Base-by-base conservation (phyloP, 2,329 filamentous ascomycete genomes). In the Cyclaneusma minus region DNA sequence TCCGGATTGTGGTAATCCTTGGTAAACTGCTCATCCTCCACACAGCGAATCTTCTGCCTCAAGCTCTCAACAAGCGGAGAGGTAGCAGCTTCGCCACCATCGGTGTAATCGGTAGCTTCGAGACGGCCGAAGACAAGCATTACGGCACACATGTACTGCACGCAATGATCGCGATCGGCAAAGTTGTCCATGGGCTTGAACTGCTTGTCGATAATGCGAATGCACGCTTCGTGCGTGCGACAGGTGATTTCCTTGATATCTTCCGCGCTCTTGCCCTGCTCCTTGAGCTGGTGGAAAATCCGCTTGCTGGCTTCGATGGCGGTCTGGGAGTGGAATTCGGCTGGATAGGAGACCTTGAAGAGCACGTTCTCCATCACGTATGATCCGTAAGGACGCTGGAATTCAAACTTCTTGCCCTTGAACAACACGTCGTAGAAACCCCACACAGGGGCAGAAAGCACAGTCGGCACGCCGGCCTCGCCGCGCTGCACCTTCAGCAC, bases 121-220 rank as follows among this genome's bases (percentile, higher is more conserved):
- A 98, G 78, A 39, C 89, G 84, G 54, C 89, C 83, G 56, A 87
- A 95, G 40, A 79, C 77, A 41, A 98, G 77, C 84, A 95, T 95
- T 46, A 83, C 84, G 37, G 85, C 65, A 49, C 83, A 81, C 89
- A 98, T 98, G 71, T 98, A 98, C 63, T 95, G 89, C 42, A 98
- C 87, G 61, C 89, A 98, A 69, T 98, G 89, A 58, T 98, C 89
- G 48, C 89, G 84, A 60, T 98, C 89, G 48, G 89, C 89, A 49
- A 95, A 98, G 73, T 98, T 98, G 65, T 94, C 85, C 82, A 98
- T 92, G 43, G 85, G 76, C 70, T 94, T 95, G 69, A 93, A 91
- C 61, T 98, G 89, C 69, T 98, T 98, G 70, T 98, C 89, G 47
- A 98, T 98, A 59, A 98, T 98, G 47, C 89, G 84, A 50, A 98